Conservation (phyloP, 179 eudicot species). For the Nepenthes alata region DNA sequence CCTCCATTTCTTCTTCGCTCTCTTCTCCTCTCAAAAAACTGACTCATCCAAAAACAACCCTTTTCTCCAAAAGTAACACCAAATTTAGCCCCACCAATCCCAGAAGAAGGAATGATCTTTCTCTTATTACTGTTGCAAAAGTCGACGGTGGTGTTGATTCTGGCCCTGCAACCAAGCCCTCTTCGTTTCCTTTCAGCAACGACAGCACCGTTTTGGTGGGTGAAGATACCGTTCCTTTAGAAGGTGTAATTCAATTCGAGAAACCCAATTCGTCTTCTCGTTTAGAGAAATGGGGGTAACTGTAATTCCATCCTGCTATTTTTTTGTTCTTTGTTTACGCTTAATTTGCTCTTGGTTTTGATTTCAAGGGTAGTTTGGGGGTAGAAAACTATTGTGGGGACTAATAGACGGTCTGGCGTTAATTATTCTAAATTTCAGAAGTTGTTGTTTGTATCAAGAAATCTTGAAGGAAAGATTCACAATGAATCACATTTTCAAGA, state of each 20-base stretch:
- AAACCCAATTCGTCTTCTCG: constrained; percentile 33
- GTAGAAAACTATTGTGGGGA: too few relatives aligned
- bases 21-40: constrained; percentile 9
- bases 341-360: background rate
- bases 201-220: constrained; percentile 35
- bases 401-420: too few relatives aligned
- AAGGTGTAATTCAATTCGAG: constrained; percentile 92
- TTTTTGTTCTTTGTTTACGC: background rate
- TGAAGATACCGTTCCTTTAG: constrained; percentile 60
- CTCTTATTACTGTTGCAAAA: constrained; percentile 14
- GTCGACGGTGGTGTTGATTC: constrained; percentile 11
- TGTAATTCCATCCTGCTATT: background rate
- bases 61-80: constrained; percentile 20
- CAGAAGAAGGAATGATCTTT: background rate
- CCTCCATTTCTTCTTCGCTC: constrained; percentile 2
- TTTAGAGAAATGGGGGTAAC: constrained; percentile 50
- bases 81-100: constrained; percentile 5
- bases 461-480: too few relatives aligned
- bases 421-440: too few relatives aligned
- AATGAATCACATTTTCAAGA: too few relatives aligned
- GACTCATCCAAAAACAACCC: constrained; percentile 11
- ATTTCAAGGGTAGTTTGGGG: background rate
- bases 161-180: constrained; percentile 16
- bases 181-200: constrained; percentile 5
- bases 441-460: too few relatives aligned